phyloP scores from a whole-genome alignment of 2,329 filamentous ascomycete genomes.

The Ceratocystis alfenasii region DNA sequence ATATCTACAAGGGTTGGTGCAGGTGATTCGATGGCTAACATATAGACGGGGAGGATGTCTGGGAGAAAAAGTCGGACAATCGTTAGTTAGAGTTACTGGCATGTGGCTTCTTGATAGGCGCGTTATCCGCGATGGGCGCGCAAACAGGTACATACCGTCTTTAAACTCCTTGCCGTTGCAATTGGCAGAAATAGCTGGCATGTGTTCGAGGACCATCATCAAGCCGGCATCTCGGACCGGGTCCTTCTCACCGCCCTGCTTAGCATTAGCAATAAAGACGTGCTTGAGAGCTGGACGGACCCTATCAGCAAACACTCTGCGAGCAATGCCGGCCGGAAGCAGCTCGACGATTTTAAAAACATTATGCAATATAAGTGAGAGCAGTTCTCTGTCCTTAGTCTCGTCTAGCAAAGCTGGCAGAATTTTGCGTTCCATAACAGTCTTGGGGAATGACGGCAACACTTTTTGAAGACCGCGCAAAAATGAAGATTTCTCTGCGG shows the following conservation, averaged over 20 bases:
- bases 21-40: slow-evolving; percentile 72
- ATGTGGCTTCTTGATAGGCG: neutral
- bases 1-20: slow-evolving; percentile 85
- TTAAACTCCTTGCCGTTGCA: slow-evolving; percentile 89
- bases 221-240: slow-evolving; percentile 75
- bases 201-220: slow-evolving; percentile 81
- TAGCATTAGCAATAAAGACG: slow-evolving; percentile 57
- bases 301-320: slow-evolving; percentile 68
- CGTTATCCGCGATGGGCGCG: too few species aligned
- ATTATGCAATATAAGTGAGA: slow-evolving; percentile 78
- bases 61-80: neutral
- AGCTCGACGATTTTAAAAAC: slow-evolving; percentile 79
- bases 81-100: neutral
- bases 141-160: slow-evolving; percentile 49
- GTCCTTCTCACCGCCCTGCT: slow-evolving; percentile 59
- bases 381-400: slow-evolving; percentile 78
- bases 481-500: slow-evolving; percentile 82
- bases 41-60: slow-evolving; percentile 81
- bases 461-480: slow-evolving; percentile 80
- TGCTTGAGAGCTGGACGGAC: slow-evolving; percentile 77
- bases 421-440: slow-evolving; percentile 89
- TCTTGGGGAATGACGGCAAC: slow-evolving; percentile 80
- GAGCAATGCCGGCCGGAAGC: slow-evolving; percentile 53
- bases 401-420: slow-evolving; percentile 82
- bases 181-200: slow-evolving; percentile 62